These are phyloP conservation scores for Thecaphora thlaspeos DNA, from an alignment of 1,284 basidiomycete genomes.

Conservation along the genomic window DNA sequence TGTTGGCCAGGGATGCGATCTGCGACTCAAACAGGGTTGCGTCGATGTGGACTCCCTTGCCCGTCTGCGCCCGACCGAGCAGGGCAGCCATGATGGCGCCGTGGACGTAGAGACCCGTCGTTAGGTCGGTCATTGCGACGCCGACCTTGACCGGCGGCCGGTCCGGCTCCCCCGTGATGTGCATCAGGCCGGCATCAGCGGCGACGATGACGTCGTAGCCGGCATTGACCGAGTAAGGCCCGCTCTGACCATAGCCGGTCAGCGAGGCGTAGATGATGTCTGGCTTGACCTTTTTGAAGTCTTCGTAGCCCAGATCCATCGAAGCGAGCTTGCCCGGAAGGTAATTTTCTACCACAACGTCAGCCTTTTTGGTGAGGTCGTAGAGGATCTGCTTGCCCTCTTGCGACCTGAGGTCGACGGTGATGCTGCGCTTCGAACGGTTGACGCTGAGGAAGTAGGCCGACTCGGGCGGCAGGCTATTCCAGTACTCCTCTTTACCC, in stretches of 20 bases:
- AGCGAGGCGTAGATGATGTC: slow-evolving; percentile 84
- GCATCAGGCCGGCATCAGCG: slow-evolving; percentile 51
- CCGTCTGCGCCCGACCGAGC: slow-evolving; percentile 76
- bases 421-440: slow-evolving; percentile 80
- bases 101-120: slow-evolving; percentile 88
- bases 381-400: slow-evolving; percentile 77
- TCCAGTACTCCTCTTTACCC: slow-evolving; percentile 64
- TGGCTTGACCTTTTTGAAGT: slow-evolving; percentile 76
- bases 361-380: slow-evolving; percentile 72
- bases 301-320: slow-evolving; percentile 82
- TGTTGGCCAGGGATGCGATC: slow-evolving; percentile 88
- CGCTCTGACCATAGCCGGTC: slow-evolving; percentile 90
- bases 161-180: slow-evolving; percentile 77
- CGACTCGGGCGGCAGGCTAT: slow-evolving; percentile 74
- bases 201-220: slow-evolving; percentile 53
- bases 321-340: slow-evolving; percentile 71
- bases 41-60: slow-evolving; percentile 85
- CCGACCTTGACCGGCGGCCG: slow-evolving; percentile 75
- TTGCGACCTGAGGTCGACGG: slow-evolving; percentile 78
- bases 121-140: slow-evolving; percentile 85
- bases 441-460: slow-evolving; percentile 90
- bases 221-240: slow-evolving; percentile 76
- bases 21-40: slow-evolving; percentile 68
- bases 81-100: slow-evolving; percentile 89
- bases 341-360: slow-evolving; percentile 67